A percentile compares a stretch with the other conserved stretches of the same genome.
phyloP scores from a whole-genome alignment of 2,329 filamentous ascomycete genomes.

The Aspergillus tubingensis region DNA sequence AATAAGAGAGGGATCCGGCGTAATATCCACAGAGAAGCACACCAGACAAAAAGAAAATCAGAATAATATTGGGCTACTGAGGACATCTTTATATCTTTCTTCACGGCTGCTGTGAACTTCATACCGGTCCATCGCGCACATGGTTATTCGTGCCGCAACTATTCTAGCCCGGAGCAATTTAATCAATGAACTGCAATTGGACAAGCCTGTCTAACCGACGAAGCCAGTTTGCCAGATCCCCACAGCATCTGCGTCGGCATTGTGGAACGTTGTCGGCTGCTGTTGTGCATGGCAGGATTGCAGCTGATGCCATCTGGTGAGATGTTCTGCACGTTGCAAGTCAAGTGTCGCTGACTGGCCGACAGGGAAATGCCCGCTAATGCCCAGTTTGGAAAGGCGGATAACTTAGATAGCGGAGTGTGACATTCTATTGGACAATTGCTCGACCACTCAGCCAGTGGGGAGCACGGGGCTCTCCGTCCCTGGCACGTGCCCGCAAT shows the following conservation, averaged over 20 bases:
- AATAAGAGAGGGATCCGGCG: background rate
- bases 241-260: background rate
- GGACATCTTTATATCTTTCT: constrained; percentile 1
- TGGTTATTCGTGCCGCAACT: background rate
- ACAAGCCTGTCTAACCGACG: background rate
- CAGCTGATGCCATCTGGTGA: background rate
- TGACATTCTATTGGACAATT: background rate
- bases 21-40: background rate
- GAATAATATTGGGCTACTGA: too few relatives aligned
- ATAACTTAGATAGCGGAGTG: background rate
- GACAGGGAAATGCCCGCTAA: background rate
- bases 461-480: background rate
- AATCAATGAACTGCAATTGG: constrained; percentile 12
- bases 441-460: background rate
- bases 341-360: constrained; percentile 18
- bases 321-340: constrained; percentile 17
- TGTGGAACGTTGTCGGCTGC: background rate
- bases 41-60: background rate
- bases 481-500: constrained; percentile 2
- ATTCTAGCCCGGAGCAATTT: background rate
- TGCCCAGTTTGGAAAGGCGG: background rate
- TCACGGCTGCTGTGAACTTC: background rate
- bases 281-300: background rate
- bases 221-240: background rate
- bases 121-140: background rate